Evolutionary conservation across 2,329 filamentous ascomycete species (phyloP), one percentile per base, ranked within the genome.

Genomic region (Ophiocordyceps australis): DNA sequence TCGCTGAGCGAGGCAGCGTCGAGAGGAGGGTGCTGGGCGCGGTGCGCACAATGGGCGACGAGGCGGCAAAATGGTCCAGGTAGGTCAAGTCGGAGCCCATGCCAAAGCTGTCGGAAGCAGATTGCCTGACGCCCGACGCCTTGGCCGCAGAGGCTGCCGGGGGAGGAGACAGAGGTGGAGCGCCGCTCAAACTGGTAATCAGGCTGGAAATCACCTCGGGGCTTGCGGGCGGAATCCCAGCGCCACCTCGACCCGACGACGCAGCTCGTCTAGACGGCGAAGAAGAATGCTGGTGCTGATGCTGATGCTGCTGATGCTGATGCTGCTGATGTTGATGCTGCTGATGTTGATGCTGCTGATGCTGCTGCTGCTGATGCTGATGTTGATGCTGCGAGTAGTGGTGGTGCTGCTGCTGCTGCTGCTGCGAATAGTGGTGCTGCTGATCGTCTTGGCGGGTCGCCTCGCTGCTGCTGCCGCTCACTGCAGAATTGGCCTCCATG

Each of bases 1-100:
- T n/a, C n/a, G n/a, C n/a, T n/a, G n/a, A n/a, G n/a, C n/a, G n/a
- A n/a, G n/a, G n/a, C n/a, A 75, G 82, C 26, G 79, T 52, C 12
- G 72, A 54, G 8, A 78, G 83, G 39, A 73, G 69, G 28, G 78
- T 79, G 7, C 74, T 76, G 46, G 85, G 85, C 17, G 81, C 69
- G 17, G 85, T 92, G 35, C 76, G 74, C 38, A 91, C 66, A 28
- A 86, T 66, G 12, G 83, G 82, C 9, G 81, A 55, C 24, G 57
- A 55, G 14, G 70, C 69, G 17, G 70, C 62, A 23, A 73, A 52
- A 28, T 74, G 65, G 49, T 73, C 62, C 35, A 73, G 49, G 9
- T 62, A 55, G 5, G 55, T 38, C 22, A 39, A 39, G 19, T 61
- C 55, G 25, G 14, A 13, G 7, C n/a, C n/a, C n/a, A n/a, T n/a